Percentiles rank a stretch among this genome's conserved stretches.
These are phyloP conservation scores for Aureobasidium sp. DNA, from an alignment of 2,329 filamentous ascomycete species.

Conservation along the genomic window DNA sequence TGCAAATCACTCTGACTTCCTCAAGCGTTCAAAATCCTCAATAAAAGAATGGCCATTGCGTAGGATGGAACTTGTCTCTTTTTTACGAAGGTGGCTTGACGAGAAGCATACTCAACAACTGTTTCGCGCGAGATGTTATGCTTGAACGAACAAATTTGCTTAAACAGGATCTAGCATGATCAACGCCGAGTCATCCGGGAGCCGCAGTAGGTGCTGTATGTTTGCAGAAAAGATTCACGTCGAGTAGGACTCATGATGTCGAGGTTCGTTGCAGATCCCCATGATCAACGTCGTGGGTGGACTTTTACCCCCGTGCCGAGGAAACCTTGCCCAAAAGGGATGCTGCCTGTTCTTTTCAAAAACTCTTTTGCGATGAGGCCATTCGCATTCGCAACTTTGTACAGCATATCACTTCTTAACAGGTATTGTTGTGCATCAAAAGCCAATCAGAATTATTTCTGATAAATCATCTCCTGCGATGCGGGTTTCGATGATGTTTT, in stretches of 20 bases:
- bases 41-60: background rate
- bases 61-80: background rate
- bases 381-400: background rate
- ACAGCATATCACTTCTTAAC: background rate
- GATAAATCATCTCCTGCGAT: background rate
- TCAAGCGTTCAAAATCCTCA: background rate
- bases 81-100: background rate
- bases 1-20: background rate
- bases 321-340: background rate
- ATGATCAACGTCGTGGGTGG: background rate
- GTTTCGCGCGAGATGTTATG: background rate
- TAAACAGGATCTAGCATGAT: background rate
- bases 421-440: background rate
- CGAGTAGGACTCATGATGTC: background rate
- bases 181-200: background rate
- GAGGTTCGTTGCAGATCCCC: background rate
- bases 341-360: background rate
- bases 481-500: background rate
- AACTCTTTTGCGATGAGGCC: background rate
- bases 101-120: background rate
- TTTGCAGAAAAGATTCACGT: background rate
- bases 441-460: background rate
- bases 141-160: background rate
- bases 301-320: background rate
- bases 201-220: background rate